These are phyloP conservation scores for Corchorus capsularis DNA, from an alignment of 345 rosid species.

Conservation along the genomic window DNA sequence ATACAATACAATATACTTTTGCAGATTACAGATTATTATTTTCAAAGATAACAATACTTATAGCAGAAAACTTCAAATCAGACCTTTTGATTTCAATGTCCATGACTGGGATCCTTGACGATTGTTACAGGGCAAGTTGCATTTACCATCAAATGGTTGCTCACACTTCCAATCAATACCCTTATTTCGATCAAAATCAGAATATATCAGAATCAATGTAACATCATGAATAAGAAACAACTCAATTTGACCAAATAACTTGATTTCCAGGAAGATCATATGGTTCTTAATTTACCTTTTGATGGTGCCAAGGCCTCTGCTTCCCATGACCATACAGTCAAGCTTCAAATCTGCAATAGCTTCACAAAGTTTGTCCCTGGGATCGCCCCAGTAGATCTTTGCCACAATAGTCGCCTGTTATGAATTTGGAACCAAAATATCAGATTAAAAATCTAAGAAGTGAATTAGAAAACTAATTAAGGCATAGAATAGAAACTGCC, in stretches of 20 bases:
- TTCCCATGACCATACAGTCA: constrained; percentile 76
- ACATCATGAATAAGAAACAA: background rate
- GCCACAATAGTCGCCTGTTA: constrained; percentile 62
- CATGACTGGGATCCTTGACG: constrained; percentile 37
- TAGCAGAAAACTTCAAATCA: background rate
- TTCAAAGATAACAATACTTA: background rate
- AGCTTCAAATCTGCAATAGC: constrained; percentile 73
- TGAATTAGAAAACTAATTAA: no score
- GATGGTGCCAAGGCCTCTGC: constrained; percentile 86
- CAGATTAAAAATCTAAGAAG: background rate
- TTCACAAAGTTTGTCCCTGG: constrained; percentile 74
- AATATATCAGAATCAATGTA: background rate
- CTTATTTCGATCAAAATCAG: constrained; percentile 28
- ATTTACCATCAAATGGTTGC: constrained; percentile 44
- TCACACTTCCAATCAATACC: constrained; percentile 66
- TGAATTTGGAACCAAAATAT: background rate
- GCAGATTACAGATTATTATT: background rate
- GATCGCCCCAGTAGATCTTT: constrained; percentile 87
- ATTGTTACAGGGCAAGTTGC: constrained; percentile 64
- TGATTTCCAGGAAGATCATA: background rate
- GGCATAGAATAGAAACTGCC: no score
- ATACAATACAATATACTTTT: no score
- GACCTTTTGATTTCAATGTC: background rate
- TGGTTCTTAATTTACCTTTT: constrained; percentile 48
- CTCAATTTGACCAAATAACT: background rate